phyloP scores from a whole-genome alignment of 352 stramenopile genomes.

The Aphanomyces cochlioides region DNA sequence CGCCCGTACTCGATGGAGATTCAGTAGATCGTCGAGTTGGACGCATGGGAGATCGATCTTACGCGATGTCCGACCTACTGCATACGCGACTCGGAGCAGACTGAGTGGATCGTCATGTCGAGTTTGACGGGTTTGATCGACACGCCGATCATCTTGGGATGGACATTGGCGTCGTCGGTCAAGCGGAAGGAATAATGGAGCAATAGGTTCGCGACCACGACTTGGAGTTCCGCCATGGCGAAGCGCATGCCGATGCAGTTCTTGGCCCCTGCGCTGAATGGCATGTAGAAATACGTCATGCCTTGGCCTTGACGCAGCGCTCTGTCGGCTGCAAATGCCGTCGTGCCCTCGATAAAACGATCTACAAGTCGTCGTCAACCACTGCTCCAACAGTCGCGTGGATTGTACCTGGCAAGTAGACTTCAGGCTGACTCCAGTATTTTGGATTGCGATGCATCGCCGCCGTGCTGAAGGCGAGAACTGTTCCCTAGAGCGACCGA shows the following conservation, averaged over 20 bases:
- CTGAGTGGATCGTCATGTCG: conserved; percentile 8
- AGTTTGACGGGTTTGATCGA: conserved; percentile 27
- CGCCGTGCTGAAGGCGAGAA: conserved; percentile 15
- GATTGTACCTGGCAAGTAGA: conserved; percentile 8
- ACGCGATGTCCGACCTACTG: no score
- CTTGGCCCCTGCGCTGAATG: conserved; percentile 18
- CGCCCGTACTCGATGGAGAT: no score
- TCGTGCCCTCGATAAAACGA: conserved; percentile 19
- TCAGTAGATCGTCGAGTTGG: no score
- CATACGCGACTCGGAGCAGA: no score
- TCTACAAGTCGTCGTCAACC: neutral
- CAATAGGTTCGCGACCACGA: conserved; percentile 13
- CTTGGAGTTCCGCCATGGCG: conserved; percentile 23
- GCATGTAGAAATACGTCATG: conserved; percentile 21
- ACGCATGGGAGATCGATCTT: no score
- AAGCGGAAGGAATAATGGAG: conserved; percentile 19
- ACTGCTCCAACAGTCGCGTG: no score
- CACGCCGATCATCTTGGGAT: conserved; percentile 20
- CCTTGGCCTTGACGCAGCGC: conserved; percentile 9
- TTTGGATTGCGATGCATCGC: conserved; percentile 21
- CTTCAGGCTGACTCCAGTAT: conserved; percentile 19
- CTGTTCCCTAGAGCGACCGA: conserved; percentile 11
- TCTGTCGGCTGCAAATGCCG: conserved; percentile 10
- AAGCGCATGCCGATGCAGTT: conserved; percentile 26
- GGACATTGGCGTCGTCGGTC: neutral